These are phyloP conservation scores for Arabis hirsuta DNA, from an alignment of 345 rosid species.

Conservation along the genomic window DNA sequence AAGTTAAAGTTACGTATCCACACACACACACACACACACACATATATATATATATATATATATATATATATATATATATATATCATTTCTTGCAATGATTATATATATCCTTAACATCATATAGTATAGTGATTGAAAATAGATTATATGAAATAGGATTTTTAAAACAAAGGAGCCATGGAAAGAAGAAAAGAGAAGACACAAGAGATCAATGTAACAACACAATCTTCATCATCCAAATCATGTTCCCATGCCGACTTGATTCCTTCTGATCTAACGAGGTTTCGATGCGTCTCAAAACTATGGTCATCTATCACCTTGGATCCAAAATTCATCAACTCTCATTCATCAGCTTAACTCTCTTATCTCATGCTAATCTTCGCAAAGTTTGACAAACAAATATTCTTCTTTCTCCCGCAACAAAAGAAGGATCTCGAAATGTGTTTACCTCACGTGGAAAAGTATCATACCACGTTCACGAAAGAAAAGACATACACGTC, in stretches of 20 bases:
- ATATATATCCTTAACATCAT: too few relatives aligned
- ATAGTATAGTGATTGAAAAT: too few relatives aligned
- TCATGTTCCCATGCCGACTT: background rate
- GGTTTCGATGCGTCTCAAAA: slow-evolving; percentile 30
- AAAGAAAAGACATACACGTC: background rate
- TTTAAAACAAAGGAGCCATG: background rate
- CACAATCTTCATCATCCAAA: background rate
- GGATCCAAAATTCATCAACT: background rate
- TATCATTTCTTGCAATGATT: too few relatives aligned
- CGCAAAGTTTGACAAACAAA: background rate
- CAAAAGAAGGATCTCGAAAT: background rate
- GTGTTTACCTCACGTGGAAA: background rate
- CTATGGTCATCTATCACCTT: slow-evolving; percentile 16
- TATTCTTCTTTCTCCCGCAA: background rate
- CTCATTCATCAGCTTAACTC: background rate
- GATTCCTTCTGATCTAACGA: slow-evolving; percentile 18
- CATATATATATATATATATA: too few relatives aligned
- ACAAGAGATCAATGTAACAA: background rate
- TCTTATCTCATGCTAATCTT: slow-evolving; percentile 22
- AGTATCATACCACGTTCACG: background rate
- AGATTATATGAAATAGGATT: too few relatives aligned
- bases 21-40: too few relatives aligned
- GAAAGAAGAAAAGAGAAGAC: background rate
- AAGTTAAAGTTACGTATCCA: too few relatives aligned
- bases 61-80: too few relatives aligned